Conservation (phyloP, 352 stramenopile species). For the Phytophthora pistaciae region DNA sequence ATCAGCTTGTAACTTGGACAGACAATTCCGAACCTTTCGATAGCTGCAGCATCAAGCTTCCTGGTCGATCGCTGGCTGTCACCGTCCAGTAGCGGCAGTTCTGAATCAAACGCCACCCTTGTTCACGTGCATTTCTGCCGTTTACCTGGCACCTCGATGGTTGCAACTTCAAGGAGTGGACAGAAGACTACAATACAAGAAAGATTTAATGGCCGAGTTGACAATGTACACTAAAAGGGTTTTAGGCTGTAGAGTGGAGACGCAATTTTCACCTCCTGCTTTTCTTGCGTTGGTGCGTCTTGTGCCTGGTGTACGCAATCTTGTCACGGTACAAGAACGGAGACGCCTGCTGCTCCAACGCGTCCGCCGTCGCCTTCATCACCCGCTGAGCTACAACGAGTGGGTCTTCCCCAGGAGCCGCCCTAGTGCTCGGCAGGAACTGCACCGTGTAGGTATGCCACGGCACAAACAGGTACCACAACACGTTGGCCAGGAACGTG, state of each 20-base stretch:
- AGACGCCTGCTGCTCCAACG: constrained; percentile 60
- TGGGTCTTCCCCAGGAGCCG: constrained; percentile 49
- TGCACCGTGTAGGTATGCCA: constrained; percentile 79
- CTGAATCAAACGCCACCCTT: not conserved
- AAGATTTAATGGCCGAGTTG: too few relatives aligned
- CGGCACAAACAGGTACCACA: constrained; percentile 78
- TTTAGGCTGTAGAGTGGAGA: not conserved
- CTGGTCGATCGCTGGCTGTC: not conserved
- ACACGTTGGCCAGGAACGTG: constrained; percentile 76
- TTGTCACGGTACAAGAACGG: constrained; percentile 83
- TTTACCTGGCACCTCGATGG: not conserved
- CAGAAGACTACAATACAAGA: too few relatives aligned
- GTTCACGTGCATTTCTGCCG: not conserved
- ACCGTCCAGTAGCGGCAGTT: not conserved
- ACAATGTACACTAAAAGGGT: not conserved
- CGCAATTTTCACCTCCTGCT: constrained; percentile 45
- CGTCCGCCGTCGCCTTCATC: constrained; percentile 62
- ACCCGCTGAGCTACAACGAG: constrained; percentile 68
- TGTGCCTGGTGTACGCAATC: constrained; percentile 72
- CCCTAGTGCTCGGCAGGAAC: constrained; percentile 52
- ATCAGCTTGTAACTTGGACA: too few relatives aligned
- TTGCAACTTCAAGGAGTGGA: too few relatives aligned
- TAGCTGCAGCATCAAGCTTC: too few relatives aligned
- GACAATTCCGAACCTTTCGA: too few relatives aligned
- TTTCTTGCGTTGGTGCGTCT: constrained; percentile 59